Base-by-base conservation (phyloP, 2,329 filamentous ascomycete species). In the Ilyonectria robusta region DNA sequence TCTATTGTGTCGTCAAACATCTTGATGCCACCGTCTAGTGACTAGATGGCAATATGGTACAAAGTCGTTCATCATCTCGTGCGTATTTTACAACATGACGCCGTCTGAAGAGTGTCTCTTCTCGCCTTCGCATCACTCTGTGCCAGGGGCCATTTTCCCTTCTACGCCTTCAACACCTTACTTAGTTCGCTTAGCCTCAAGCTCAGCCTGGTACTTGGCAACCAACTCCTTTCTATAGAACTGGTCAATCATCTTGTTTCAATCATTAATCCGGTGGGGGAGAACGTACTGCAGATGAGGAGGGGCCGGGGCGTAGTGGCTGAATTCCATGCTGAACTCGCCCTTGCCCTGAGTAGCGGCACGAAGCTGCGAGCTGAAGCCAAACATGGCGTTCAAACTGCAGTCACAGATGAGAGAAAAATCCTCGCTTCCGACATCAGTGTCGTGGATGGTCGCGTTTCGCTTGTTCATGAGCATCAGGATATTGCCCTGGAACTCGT, bases 321-420 rank as follows among this genome's bases (percentile, higher is more conserved):
- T 96, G 78, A 99, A 99, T 84, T 99, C 96, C 96, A 99, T 98
- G 77, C 89, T 93, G 79, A 98, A 99, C 85, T 99, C 96, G 77
- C 96, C 96, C 88, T 99, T 99, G 69, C 96, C 96, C 84, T 99
- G 96, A 2, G 95, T 98, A 23, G 95, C 93, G 15, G 96, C 96
- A 75, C 96, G 89, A 73, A 99, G 84, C 82, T 97, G 93, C 47
- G 92, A 93, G 77, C 92, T 95, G 84, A 99, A 98, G 70, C 96
- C 96, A 80, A 99, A 99, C 96, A 99, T 99, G 80, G 92, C 90
- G 81, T 98, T 97, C 80, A 99, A 83, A 80, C 92, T 95, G 85
- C 94, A 97, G 83, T 98, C 96, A 29, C 94, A 95, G 62, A 92
- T 90, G 65, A 98, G 88, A 6, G 94, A 97, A 78, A 99, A 98